phyloP scores from a whole-genome alignment of 306 rosid species.

The Adenanthera pavonina region DNA sequence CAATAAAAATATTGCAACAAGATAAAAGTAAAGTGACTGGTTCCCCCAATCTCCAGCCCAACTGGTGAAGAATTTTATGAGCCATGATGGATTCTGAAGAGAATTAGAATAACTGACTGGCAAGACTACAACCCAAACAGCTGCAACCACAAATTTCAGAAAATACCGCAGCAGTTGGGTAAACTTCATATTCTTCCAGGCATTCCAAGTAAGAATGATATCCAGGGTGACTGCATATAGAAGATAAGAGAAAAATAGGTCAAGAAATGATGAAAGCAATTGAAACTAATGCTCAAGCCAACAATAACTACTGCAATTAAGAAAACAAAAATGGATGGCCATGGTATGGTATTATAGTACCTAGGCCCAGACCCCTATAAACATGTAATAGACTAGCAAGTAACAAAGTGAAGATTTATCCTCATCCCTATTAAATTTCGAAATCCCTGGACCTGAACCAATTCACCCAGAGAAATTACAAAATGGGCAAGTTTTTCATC shows the following conservation, averaged over 20 bases:
- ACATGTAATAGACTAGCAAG: background rate
- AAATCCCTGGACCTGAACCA: background rate
- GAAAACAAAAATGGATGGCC: background rate
- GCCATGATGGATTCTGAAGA: constrained; percentile 75
- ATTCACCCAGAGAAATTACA: background rate
- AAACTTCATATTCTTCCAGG: constrained; percentile 91
- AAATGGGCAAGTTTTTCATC: background rate
- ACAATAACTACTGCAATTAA: constrained; percentile 5
- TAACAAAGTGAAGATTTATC: background rate
- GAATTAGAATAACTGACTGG: constrained; percentile 79
- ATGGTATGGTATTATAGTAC: background rate
- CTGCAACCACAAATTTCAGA: constrained; percentile 86
- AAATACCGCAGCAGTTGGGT: constrained; percentile 87
- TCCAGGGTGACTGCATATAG: constrained; percentile 75
- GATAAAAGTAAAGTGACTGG: constrained; percentile 74
- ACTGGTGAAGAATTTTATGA: constrained; percentile 73
- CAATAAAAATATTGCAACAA: constrained; percentile 70
- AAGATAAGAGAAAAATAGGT: constrained; percentile 36
- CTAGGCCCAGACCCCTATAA: background rate
- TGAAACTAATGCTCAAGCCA: background rate
- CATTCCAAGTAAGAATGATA: constrained; percentile 81
- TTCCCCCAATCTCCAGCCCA: constrained; percentile 85
- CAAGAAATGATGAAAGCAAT: background rate
- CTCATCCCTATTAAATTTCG: background rate
- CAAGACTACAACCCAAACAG: constrained; percentile 85